Evolutionary conservation across 306 rosid species (phyloP).

Genomic region (Chamaecrista fasciculata): DNA sequence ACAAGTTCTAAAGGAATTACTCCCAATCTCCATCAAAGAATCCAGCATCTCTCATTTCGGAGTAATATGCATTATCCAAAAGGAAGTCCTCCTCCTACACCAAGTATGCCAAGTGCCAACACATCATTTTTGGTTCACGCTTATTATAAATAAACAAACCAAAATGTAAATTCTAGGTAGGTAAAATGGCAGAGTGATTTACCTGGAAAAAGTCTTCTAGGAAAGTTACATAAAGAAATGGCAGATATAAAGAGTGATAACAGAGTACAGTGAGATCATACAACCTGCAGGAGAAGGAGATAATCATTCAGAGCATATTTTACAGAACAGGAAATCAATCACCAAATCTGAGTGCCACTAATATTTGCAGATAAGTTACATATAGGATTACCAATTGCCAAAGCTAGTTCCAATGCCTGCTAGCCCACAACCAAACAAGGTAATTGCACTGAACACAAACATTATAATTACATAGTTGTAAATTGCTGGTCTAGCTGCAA

Average conservation of each 20-base stretch:
- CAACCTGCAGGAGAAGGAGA: slow-evolving; percentile 49
- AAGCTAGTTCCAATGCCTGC: slow-evolving; percentile 49
- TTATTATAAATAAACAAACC: no score
- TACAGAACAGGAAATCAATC: slow-evolving; percentile 8
- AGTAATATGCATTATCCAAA: slow-evolving; percentile 72
- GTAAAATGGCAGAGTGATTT: slow-evolving; percentile 5
- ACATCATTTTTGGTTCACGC: slow-evolving; percentile 11
- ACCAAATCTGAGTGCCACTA: background rate
- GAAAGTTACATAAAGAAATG: slow-evolving; percentile 61
- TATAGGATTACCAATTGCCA: slow-evolving; percentile 57
- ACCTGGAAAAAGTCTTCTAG: slow-evolving; percentile 77
- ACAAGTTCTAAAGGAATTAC: slow-evolving; percentile 34
- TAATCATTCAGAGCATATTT: slow-evolving; percentile 16
- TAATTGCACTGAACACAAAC: slow-evolving; percentile 50
- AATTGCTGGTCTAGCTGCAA: slow-evolving; percentile 72
- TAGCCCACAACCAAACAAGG: slow-evolving; percentile 55
- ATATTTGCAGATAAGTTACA: background rate
- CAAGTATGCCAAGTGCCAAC: slow-evolving; percentile 21
- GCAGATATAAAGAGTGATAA: slow-evolving; percentile 71
- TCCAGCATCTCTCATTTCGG: slow-evolving; percentile 90
- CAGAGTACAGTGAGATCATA: slow-evolving; percentile 53
- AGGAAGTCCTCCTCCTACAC: slow-evolving; percentile 73
- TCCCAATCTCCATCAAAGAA: slow-evolving; percentile 90
- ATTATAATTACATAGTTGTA: slow-evolving; percentile 56
- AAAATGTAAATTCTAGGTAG: no score